Evolutionary conservation across 2,329 filamentous ascomycete species (phyloP).

Genomic region (Neonectria neomacrospora): DNA sequence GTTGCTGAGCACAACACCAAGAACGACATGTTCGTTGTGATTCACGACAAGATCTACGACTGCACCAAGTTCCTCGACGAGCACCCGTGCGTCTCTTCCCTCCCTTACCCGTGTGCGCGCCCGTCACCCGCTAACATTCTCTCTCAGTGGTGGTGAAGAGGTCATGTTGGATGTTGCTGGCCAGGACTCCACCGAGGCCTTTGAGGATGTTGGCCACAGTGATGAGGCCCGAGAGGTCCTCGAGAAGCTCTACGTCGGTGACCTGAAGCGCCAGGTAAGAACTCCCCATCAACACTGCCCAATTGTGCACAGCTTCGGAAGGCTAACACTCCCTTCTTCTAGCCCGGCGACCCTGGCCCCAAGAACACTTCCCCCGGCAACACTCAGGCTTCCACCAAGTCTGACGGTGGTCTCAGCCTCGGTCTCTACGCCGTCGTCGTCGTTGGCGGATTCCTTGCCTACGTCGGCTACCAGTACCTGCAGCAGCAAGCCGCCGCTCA

Average conservation of each 20-base stretch:
- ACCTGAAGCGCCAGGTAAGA: constrained; percentile 82
- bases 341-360: constrained; percentile 84
- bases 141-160: constrained; percentile 90
- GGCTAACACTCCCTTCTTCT: constrained; percentile 40
- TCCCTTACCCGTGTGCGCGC: constrained; percentile 15
- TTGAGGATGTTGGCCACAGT: constrained; percentile 98
- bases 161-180: constrained; percentile 95
- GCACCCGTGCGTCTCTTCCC: constrained; percentile 76
- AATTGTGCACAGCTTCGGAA: constrained; percentile 7
- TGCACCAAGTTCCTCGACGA: constrained; percentile 90
- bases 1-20: constrained; percentile 88
- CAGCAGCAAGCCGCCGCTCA: constrained; percentile 62
- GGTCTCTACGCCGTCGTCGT: constrained; percentile 85
- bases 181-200: constrained; percentile 96
- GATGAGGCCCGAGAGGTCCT: constrained; percentile 98
- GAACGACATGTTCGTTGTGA: constrained; percentile 91
- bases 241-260: constrained; percentile 77
- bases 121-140: constrained; percentile 32
- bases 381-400: constrained; percentile 57
- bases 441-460: constrained; percentile 80
- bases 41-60: constrained; percentile 98
- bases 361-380: constrained; percentile 61
- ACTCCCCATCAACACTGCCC: background rate
- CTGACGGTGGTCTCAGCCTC: constrained; percentile 72
- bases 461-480: constrained; percentile 86